Base-by-base conservation (phyloP, 495 filamentous ascomycete species). In the Trichocladium uniseriatum region DNA sequence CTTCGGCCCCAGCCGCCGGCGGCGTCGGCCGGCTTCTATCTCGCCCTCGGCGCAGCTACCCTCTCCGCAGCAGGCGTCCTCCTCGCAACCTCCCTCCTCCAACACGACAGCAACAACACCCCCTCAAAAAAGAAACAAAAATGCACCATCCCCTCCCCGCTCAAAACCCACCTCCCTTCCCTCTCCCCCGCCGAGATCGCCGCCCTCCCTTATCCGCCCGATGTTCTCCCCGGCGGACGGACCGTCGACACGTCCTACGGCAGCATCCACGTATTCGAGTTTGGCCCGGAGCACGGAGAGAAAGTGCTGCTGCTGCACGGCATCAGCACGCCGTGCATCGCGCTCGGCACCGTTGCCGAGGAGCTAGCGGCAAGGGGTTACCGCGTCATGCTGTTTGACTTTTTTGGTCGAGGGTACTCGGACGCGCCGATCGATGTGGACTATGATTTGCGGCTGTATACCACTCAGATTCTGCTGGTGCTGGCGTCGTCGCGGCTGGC, bases 371-470 rank as follows among this genome's bases (percentile, higher is more conserved):
- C 78, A 37, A 67, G 69, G 6, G 86, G 85, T 2, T 90, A 78
- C 60, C 73, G 87, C 37, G 87, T 92, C 15, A 81, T 92, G 75
- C 63, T 89, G 3, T 87, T 90, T 53, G 80, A 86, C 54, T 76
- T 89, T 15, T 94, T 87, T 53, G 87, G 87, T 5, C 76, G 89
- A 57, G 89, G 89, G 31, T 94, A 80, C 51, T 86, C 81, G 5
- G 84, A 87, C 52, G 71, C 77, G 0, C 89, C 89, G 3, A 61
- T 74, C 1, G 74, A 81, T 52, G 53, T 81, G 2, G 75, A 78
- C 2, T 86, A 87, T 56, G 83, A 89, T 62, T 67, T 74, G 2
- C 75, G 78, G 2, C 74, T 95, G 2, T 94, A 85, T 62, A 74
- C 78, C 15, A 76, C 79, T 1, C 83, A 89, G 64, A 86, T 94